Evolutionary conservation across 2,329 filamentous ascomycete genomes (phyloP).

Genomic region (Sclerotinia borealis): DNA sequence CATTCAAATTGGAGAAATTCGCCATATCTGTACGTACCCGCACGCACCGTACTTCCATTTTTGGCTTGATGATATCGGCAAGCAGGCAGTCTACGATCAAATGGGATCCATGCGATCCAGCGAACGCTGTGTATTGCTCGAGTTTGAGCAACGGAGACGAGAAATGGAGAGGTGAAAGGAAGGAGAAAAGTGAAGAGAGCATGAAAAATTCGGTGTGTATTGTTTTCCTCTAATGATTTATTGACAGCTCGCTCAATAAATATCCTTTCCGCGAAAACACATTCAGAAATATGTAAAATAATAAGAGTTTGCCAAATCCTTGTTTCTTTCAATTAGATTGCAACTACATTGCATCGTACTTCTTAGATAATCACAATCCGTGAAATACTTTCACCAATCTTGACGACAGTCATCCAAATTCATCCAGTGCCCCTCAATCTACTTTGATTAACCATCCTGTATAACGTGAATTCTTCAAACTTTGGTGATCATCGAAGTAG

Average conservation of each 20-base stretch:
- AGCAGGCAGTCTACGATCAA: slow-evolving; percentile 19
- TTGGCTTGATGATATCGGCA: slow-evolving; percentile 32
- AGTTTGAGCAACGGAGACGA: not conserved
- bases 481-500: slow-evolving; percentile 23
- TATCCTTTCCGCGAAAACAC: slow-evolving; percentile 6
- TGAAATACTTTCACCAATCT: slow-evolving; percentile 12
- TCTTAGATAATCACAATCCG: not conserved
- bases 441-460: slow-evolving; percentile 15
- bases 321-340: slow-evolving; percentile 11
- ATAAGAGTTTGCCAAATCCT: slow-evolving; percentile 18
- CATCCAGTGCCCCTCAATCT: slow-evolving; percentile 50
- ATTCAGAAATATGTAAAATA: slow-evolving; percentile 15
- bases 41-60: slow-evolving; percentile 24
- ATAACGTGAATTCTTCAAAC: not conserved
- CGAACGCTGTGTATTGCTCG: not conserved
- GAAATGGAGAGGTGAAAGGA: no score
- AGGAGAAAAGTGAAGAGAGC: not conserved
- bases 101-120: not conserved
- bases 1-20: not conserved
- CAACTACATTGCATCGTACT: slow-evolving; percentile 7
- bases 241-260: slow-evolving; percentile 15
- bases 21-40: slow-evolving; percentile 34
- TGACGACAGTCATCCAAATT: slow-evolving; percentile 57
- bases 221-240: slow-evolving; percentile 11
- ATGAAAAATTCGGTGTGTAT: slow-evolving; percentile 18